Percentiles rank a stretch among this genome's conserved stretches.
Conservation (phyloP, 768 basidiomycete genomes). For the Obba rivulosa region DNA sequence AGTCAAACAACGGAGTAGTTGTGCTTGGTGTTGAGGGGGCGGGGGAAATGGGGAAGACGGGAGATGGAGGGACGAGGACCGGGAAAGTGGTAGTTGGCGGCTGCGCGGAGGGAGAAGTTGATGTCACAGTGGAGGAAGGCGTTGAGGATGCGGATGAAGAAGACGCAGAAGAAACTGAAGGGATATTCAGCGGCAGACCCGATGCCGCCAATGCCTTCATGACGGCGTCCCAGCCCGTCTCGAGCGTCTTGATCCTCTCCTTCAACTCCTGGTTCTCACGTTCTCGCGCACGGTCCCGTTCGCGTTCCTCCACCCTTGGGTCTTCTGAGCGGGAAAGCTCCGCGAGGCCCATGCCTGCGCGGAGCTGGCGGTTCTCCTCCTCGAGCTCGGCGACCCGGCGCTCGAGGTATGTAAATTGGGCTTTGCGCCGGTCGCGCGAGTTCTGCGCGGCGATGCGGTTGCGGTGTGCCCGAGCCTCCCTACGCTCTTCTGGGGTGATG, state of each 20-base stretch:
- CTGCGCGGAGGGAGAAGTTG: conserved; percentile 22
- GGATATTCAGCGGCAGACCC: conserved; percentile 48
- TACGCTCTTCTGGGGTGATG: conserved; percentile 67
- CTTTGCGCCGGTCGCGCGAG: conserved; percentile 86
- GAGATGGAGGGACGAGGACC: conserved; percentile 25
- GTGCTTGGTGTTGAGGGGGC: conserved; percentile 26
- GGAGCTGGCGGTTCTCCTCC: conserved; percentile 76
- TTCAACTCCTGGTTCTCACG: conserved; percentile 70
- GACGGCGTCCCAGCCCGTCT: conserved; percentile 78
- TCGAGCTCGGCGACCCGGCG: conserved; percentile 85
- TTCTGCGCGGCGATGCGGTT: conserved; percentile 94
- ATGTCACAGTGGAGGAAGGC: conserved; percentile 6
- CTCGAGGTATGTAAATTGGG: conserved; percentile 87
- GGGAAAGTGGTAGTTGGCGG: conserved; percentile 26
- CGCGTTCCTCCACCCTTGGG: conserved; percentile 13
- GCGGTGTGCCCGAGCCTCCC: conserved; percentile 83
- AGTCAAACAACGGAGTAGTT: conserved; percentile 9
- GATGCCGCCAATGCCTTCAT: conserved; percentile 70
- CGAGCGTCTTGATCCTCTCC: conserved; percentile 73
- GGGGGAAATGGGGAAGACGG: conserved; percentile 32
- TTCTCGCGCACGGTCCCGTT: conserved; percentile 40
- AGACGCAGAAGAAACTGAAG: conserved; percentile 22
- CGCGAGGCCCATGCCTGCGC: conserved; percentile 40
- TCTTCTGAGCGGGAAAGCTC: conserved; percentile 24
- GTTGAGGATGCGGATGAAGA: conserved; percentile 22